Percentiles rank a stretch among this genome's conserved stretches.
phyloP scores from a whole-genome alignment of 257 asterid genomes.

The Voacanga thouarsii region DNA sequence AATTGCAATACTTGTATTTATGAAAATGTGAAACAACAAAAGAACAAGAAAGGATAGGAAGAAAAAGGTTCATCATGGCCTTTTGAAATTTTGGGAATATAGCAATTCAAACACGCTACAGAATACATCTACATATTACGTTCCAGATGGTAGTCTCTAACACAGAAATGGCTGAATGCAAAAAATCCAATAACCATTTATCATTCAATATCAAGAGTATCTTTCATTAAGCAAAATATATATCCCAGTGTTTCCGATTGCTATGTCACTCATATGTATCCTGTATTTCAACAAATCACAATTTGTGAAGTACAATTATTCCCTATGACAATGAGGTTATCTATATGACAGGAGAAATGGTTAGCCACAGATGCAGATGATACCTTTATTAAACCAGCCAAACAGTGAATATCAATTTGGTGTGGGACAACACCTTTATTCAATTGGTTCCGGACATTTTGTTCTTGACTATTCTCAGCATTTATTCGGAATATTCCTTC shows the following conservation, averaged over 20 bases:
- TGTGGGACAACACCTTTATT: constrained; percentile 62
- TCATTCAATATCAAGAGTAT: not conserved
- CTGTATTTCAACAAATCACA: not conserved
- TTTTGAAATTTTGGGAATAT: not conserved
- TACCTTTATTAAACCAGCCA: constrained; percentile 94
- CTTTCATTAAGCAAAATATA: not conserved
- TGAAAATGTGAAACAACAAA: not conserved
- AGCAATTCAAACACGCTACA: not conserved
- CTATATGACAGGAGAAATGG: not conserved
- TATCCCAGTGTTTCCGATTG: not conserved
- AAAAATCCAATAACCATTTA: not conserved
- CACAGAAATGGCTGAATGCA: not conserved
- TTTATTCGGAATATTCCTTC: constrained; percentile 89
- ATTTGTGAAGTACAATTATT: not conserved
- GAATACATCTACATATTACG: not conserved
- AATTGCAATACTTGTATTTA: not conserved
- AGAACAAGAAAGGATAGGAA: not conserved
- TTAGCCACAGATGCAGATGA: not conserved
- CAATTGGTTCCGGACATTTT: constrained; percentile 56
- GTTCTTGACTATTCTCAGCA: constrained; percentile 70
- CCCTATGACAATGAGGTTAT: not conserved
- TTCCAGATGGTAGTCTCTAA: not conserved
- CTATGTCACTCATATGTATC: not conserved
- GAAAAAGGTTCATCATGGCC: not conserved
- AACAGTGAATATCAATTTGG: constrained; percentile 80